Base-by-base conservation (phyloP, 2,329 filamentous ascomycete species). In the Alternaria sp. region DNA sequence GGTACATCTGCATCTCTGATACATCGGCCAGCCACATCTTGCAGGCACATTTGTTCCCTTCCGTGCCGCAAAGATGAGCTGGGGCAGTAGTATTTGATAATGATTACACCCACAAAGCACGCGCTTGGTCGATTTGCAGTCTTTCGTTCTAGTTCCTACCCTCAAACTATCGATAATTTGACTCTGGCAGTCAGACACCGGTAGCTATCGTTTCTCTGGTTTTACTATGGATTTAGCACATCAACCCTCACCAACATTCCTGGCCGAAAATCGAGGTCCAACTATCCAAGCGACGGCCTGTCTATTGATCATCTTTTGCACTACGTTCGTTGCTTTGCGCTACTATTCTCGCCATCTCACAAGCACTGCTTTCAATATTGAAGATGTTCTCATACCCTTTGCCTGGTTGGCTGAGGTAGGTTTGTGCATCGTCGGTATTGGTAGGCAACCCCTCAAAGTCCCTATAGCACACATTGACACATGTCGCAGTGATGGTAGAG, bases 311-410 rank as follows among this genome's bases (percentile, higher is more conserved):
- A 24, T 68, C 5, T 57, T 69, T 7, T 58, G 59, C 12, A 72
- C 66, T 2, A n/a, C 59, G 5, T 72, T 71, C 52, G 66, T 72
- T 30, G 63, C 39, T 20, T 58, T 72, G 20, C 51, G 69, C 6
- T 72, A 67, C 46, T 72, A 68, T 28, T 68, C 69, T 38, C 66
- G 68, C n/a, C 62, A 63, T 41, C 41, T 68, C 32, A 62, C 63
- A 30, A 59, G 54, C 32, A 68, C 63, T 22, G 57, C 60, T 28
- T 67, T 66, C 39, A 62, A 54, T 7, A 30, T 57, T n/a, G 67
- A 70, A 47, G 69, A 72, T 60, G 49, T 64, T 12, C 59, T 72
- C 24, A 62, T 69, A 32, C 64, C 67, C n/a, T 64, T 70, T n/a
- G 68, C 68, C 12, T 68, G 64, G 60, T n/a, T 71, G 16, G 61